Conservation (phyloP, 371 early-diverging fungal genomes). For the Quaeritorhiza haematococci region DNA sequence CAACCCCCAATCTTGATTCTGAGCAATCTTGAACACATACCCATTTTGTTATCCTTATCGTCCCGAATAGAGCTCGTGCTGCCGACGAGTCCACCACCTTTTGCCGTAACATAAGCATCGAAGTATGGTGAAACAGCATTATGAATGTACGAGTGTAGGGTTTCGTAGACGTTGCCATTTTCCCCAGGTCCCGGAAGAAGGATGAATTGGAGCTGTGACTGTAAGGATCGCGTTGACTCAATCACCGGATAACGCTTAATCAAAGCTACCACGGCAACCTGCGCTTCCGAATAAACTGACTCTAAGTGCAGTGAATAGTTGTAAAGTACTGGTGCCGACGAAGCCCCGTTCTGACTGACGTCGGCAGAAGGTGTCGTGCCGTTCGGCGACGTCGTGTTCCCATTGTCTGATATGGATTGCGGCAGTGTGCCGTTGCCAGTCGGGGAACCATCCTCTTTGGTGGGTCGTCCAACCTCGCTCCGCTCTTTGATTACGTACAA, state of each 20-base stretch:
- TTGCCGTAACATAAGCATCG: slow-evolving; percentile 78
- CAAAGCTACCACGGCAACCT: slow-evolving; percentile 78
- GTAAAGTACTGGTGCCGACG: slow-evolving; percentile 4
- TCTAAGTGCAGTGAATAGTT: slow-evolving; percentile 69
- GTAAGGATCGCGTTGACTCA: slow-evolving; percentile 69
- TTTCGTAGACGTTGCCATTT: slow-evolving; percentile 79
- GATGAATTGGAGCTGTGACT: slow-evolving; percentile 82
- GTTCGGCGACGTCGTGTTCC: too few relatives aligned
- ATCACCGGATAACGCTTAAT: slow-evolving; percentile 80
- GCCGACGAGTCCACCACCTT: slow-evolving; percentile 17
- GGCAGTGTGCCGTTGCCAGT: too few relatives aligned
- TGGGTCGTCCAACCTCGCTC: slow-evolving; percentile 36
- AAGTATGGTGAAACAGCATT: slow-evolving; percentile 95
- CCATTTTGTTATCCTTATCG: slow-evolving; percentile 84
- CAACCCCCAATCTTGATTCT: too few relatives aligned
- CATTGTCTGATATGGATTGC: too few relatives aligned
- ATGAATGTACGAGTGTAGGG: slow-evolving; percentile 86
- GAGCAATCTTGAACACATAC: slow-evolving; percentile 39
- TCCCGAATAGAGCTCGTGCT: slow-evolving; percentile 45
- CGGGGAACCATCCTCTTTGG: slow-evolving; percentile 12
- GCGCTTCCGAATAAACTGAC: slow-evolving; percentile 56
- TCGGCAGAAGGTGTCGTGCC: too few relatives aligned
- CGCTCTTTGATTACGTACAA: slow-evolving; percentile 77
- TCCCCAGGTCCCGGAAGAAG: slow-evolving; percentile 85
- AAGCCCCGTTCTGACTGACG: too few relatives aligned